A percentile compares a stretch with the other conserved stretches of the same genome.
Evolutionary conservation across 2,329 filamentous ascomycete genomes (phyloP).

Genomic region (Monilinia laxa): DNA sequence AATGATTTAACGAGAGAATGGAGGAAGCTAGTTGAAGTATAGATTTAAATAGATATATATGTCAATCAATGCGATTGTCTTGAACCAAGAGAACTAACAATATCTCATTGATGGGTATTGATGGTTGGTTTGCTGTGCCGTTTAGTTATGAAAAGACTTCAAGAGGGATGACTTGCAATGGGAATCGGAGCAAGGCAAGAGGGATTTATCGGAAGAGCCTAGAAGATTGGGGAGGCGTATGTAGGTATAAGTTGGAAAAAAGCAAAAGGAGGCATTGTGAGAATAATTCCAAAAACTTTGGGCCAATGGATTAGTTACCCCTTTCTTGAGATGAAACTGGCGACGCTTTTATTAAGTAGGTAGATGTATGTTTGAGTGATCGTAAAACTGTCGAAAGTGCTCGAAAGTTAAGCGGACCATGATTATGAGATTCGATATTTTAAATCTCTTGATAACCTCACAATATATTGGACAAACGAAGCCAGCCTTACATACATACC

Average conservation of each 20-base stretch:
- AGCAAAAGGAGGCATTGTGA: slow-evolving; percentile 8
- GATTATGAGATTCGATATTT: no score
- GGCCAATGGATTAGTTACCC: background rate
- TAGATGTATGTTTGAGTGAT: background rate
- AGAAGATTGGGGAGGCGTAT: background rate
- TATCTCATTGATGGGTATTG: background rate
- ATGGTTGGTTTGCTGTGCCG: background rate
- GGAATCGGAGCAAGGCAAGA: background rate
- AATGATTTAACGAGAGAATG: no score
- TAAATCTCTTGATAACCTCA: no score
- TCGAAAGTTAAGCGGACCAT: no score
- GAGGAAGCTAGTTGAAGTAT: no score
- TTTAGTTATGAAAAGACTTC: background rate
- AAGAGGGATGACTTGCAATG: background rate
- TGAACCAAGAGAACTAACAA: no score
- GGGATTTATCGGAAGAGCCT: background rate
- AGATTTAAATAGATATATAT: no score
- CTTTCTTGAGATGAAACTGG: slow-evolving; percentile 10
- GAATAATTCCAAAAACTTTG: background rate
- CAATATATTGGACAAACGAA: no score
- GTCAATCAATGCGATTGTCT: no score
- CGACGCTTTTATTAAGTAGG: background rate
- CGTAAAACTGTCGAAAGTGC: no score
- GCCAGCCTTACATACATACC: no score
- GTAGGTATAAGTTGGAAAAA: background rate